Conservation (phyloP, 108 stramenopile species). For the Cyclotella kingstonii region DNA sequence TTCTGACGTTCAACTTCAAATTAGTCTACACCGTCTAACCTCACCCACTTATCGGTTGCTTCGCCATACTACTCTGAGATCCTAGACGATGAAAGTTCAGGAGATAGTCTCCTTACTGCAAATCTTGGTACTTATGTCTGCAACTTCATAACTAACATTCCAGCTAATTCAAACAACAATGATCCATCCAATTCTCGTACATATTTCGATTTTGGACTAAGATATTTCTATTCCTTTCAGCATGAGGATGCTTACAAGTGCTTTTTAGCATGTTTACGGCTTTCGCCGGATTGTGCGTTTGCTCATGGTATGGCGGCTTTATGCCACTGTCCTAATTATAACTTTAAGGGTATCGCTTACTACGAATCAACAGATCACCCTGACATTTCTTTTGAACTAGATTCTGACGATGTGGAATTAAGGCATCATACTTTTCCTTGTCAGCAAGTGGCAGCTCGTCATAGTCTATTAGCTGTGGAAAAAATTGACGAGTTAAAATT, state of each 20-base stretch:
- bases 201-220: conserved; percentile 72
- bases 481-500: conserved; percentile 63
- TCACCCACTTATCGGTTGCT: no score
- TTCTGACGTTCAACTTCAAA: no score
- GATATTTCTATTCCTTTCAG: conserved; percentile 69
- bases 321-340: conserved; percentile 86
- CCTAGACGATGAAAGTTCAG: conserved; percentile 5
- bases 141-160: conserved; percentile 64
- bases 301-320: conserved; percentile 78
- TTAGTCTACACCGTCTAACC: no score
- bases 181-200: conserved; percentile 48
- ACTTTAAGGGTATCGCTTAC: conserved; percentile 84
- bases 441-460: conserved; percentile 78
- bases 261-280: conserved; percentile 61
- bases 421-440: conserved; percentile 65
- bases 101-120: conserved; percentile 29
- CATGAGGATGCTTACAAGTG: conserved; percentile 76
- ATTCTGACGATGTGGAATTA: conserved; percentile 41
- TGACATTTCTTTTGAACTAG: no score
- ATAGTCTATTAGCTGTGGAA: conserved; percentile 60
- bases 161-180: conserved; percentile 36
- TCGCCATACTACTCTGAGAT: background rate
- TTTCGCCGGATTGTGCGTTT: conserved; percentile 72
- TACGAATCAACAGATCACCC: conserved; percentile 77
- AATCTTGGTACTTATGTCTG: conserved; percentile 67